Conservation (phyloP, 805 yeast genomes). For the Kluyveromyces aestuarii region DNA sequence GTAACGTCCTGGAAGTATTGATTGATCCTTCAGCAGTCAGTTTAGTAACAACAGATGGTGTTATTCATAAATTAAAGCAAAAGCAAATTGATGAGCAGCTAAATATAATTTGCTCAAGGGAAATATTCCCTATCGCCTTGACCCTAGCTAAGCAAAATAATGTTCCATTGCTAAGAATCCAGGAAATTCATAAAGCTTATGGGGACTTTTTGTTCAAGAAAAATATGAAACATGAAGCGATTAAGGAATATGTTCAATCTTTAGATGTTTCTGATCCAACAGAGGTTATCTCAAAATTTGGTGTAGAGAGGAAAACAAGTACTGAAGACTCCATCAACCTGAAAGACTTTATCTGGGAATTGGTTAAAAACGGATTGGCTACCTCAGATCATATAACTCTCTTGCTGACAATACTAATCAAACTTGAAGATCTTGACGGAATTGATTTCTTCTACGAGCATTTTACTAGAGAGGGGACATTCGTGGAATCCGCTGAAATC, state of each 20-base stretch:
- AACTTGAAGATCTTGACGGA: conserved; percentile 52
- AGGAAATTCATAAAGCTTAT: conserved; percentile 43
- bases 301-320: conserved; percentile 43
- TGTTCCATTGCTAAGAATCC: conserved; percentile 5
- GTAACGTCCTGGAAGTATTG: conserved; percentile 51
- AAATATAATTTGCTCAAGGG: conserved; percentile 57
- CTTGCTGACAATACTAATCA: conserved; percentile 70
- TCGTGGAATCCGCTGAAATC: conserved; percentile 19
- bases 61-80: conserved; percentile 59
- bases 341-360: conserved; percentile 51
- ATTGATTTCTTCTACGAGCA: conserved; percentile 47
- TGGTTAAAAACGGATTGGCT: conserved; percentile 47
- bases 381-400: conserved; percentile 77
- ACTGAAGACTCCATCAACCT: conserved; percentile 37
- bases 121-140: conserved; percentile 64
- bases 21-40: conserved; percentile 47
- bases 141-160: conserved; percentile 42
- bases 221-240: conserved; percentile 59
- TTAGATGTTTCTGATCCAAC: conserved; percentile 53
- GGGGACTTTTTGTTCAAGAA: conserved; percentile 67
- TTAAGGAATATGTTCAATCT: conserved; percentile 61
- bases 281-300: conserved; percentile 68
- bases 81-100: conserved; percentile 59
- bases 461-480: conserved; percentile 22
- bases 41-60: conserved; percentile 66